Percentiles rank a stretch among this genome's conserved stretches.
Evolutionary conservation across 2,329 filamentous ascomycete genomes (phyloP).

Genomic region (Zymoseptoria brevis): DNA sequence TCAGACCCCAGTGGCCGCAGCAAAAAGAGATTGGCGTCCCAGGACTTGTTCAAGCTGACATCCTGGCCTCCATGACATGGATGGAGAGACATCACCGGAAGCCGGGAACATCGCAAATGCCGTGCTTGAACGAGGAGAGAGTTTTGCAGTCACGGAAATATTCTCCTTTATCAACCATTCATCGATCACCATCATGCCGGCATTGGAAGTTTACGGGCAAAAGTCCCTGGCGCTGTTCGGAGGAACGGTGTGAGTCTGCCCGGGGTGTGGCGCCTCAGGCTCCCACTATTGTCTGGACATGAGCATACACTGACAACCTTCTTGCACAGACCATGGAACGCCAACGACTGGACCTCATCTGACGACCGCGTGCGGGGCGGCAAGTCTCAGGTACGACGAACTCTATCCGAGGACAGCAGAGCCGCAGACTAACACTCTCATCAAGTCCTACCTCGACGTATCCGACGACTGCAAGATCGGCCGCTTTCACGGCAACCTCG

Average conservation of each 20-base stretch:
- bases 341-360: constrained; percentile 56
- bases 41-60: background rate
- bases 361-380: constrained; percentile 75
- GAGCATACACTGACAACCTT: background rate
- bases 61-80: background rate
- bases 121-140: background rate
- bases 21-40: background rate
- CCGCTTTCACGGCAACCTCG: constrained; percentile 59
- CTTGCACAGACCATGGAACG: constrained; percentile 48
- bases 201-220: background rate
- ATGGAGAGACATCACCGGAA: background rate
- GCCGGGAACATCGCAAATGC: background rate
- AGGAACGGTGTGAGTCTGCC: constrained; percentile 22
- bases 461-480: constrained; percentile 31
- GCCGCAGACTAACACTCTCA: background rate
- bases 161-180: background rate
- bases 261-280: background rate
- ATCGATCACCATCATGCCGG: background rate
- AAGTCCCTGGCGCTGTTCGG: constrained; percentile 24
- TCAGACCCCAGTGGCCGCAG: background rate
- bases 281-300: background rate
- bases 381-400: constrained; percentile 44
- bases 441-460: constrained; percentile 39
- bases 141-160: background rate
- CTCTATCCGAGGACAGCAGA: background rate